Evolutionary conservation across 371 early-diverging fungal genomes (phyloP).

Genomic region (Circinella minor): DNA sequence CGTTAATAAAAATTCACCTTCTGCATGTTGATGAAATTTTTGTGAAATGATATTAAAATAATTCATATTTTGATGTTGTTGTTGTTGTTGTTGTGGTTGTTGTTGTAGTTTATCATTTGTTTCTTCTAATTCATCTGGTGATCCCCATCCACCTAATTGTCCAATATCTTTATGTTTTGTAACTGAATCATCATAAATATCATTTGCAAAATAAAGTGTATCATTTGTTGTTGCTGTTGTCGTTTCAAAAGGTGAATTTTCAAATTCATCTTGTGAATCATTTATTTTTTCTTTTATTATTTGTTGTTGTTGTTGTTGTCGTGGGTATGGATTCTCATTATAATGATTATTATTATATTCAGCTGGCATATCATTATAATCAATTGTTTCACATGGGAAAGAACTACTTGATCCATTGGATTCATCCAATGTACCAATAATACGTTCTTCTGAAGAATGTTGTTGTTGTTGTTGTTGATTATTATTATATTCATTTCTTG

Average conservation of each 20-base stretch:
- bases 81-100: not conserved
- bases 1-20: slow-evolving; percentile 27
- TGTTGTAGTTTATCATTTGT: not conserved
- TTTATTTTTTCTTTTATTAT: not conserved
- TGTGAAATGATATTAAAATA: not conserved
- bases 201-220: slow-evolving; percentile 15
- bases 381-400: not conserved
- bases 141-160: slow-evolving; percentile 8
- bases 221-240: not conserved
- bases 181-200: slow-evolving; percentile 9
- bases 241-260: not conserved
- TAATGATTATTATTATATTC: not conserved
- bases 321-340: not conserved
- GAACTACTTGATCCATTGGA: slow-evolving; percentile 1
- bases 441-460: slow-evolving; percentile 1
- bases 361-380: not conserved
- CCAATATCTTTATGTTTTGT: not conserved
- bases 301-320: not conserved
- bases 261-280: not conserved
- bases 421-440: slow-evolving; percentile 8
- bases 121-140: not conserved
- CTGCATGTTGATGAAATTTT: slow-evolving; percentile 8
- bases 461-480: not conserved
- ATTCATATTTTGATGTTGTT: not conserved
- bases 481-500: slow-evolving; percentile 12